phyloP scores from a whole-genome alignment of 352 stramenopile species.

The Blastocystis hominis region DNA sequence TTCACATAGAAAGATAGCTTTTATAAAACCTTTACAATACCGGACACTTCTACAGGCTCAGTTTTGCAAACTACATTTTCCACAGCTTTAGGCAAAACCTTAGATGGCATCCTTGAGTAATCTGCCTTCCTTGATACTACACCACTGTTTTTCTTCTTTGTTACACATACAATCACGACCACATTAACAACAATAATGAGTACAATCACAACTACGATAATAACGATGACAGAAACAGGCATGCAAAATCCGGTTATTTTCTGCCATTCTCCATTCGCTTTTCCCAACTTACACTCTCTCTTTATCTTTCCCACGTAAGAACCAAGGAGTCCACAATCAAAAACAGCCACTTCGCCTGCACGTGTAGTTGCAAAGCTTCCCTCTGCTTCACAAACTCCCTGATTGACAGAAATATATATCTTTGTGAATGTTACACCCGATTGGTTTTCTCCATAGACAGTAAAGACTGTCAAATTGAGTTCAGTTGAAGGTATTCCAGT shows the following conservation, averaged over 20 bases:
- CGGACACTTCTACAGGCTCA: no score
- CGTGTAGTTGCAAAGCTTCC: background rate
- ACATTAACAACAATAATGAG: background rate
- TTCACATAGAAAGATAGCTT: no score
- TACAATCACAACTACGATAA: background rate
- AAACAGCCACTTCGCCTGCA: background rate
- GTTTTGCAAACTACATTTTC: no score
- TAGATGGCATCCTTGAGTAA: no score
- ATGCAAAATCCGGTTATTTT: background rate
- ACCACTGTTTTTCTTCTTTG: no score
- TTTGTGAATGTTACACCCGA: background rate
- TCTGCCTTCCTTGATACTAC: no score
- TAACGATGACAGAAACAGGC: background rate
- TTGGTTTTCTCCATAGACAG: slow-evolving; percentile 7
- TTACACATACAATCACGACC: background rate
- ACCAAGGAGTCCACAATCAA: background rate
- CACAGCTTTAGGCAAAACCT: no score
- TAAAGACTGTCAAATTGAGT: background rate
- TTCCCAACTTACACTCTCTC: background rate
- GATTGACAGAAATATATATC: background rate
- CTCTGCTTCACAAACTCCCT: background rate
- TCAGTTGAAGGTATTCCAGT: background rate
- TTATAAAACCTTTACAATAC: no score
- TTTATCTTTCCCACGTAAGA: slow-evolving; percentile 6
- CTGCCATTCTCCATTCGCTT: background rate